A percentile compares a stretch with the other conserved stretches of the same genome.
These are phyloP conservation scores for Trichoderma oligosporum DNA, from an alignment of 2,329 filamentous ascomycete species.

Conservation along the genomic window DNA sequence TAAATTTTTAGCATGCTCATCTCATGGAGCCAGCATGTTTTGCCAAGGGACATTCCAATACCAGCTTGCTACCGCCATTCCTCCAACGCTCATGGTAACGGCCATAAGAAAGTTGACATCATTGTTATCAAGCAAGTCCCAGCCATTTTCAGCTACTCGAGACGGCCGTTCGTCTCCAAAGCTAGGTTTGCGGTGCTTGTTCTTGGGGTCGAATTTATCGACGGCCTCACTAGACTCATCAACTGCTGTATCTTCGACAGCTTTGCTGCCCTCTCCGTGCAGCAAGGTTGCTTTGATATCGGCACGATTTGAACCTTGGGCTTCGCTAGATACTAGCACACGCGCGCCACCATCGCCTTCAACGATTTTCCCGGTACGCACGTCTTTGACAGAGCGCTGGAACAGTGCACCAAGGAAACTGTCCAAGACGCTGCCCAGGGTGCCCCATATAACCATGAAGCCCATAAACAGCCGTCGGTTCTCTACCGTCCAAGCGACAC, in stretches of 20 bases:
- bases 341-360: constrained; percentile 74
- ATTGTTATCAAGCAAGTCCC: constrained; percentile 87
- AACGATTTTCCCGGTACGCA: constrained; percentile 78
- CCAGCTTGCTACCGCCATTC: constrained; percentile 63
- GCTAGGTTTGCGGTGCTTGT: constrained; percentile 49
- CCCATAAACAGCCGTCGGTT: constrained; percentile 48
- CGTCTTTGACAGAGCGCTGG: constrained; percentile 83
- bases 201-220: constrained; percentile 46
- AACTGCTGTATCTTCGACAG: constrained; percentile 38
- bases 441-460: constrained; percentile 67
- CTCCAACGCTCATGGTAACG: constrained; percentile 70
- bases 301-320: constrained; percentile 31
- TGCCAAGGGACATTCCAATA: constrained; percentile 52
- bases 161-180: constrained; percentile 57
- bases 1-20: neutral
- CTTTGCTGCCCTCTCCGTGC: constrained; percentile 42
- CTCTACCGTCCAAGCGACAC: constrained; percentile 45
- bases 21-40: constrained; percentile 8
- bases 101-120: constrained; percentile 95
- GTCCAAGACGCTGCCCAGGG: constrained; percentile 78
- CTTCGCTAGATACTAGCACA: constrained; percentile 45
- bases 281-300: constrained; percentile 42
- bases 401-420: constrained; percentile 80
- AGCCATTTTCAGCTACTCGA: constrained; percentile 60
- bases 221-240: constrained; percentile 37